Evolutionary conservation across 164 flowering plant species (phyloP), one percentile per base, ranked within the genome.

Genomic region (Berberis thunbergii): DNA sequence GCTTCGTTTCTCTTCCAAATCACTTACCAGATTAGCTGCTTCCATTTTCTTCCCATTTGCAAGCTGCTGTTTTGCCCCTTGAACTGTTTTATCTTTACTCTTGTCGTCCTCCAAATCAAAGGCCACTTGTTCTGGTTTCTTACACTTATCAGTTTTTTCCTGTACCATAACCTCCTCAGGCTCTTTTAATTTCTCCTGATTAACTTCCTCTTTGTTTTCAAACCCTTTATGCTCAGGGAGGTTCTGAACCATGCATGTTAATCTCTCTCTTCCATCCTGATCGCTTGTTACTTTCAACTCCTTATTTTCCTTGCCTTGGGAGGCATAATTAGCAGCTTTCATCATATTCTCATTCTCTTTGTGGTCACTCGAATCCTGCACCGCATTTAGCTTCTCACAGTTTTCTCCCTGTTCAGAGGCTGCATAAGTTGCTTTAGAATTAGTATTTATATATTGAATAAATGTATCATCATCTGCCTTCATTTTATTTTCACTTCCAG

Each of bases 21-120:
- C 39, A 49, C 41, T 13, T 60, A 70, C 49, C 7, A 70, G 58
- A 60, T 69, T 55, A 63, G 71, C 61, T 58, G 72, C 66, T 69
- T 72, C 78, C 45, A 39, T 41, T 70, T 73, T 70, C 66, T 62
- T 77, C 62, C 63, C 76, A 66, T 70, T 74, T 64, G 73, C 71
- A 62, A 55, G 63, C 50, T 60, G 63, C 45, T 60, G 73, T n/a
- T 66, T 64, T 48, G 44, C 64, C 48, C 38, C 64, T 38, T 69
- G 80, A 64, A 54, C 41, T 55, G 72, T 38, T 68, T 44, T 67
- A 48, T 11, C 50, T 2, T 65, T 67, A 41, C 65, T 72, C 69
- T 60, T 70, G 55, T 49, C 63, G 46, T 64, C 80, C 62, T 70
- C 75, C 45, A 60, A 55, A 55, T 72, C 60, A 5, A 58, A 13